Conservation (phyloP, 768 basidiomycete genomes). For the Vishniacozyma victoriae region DNA sequence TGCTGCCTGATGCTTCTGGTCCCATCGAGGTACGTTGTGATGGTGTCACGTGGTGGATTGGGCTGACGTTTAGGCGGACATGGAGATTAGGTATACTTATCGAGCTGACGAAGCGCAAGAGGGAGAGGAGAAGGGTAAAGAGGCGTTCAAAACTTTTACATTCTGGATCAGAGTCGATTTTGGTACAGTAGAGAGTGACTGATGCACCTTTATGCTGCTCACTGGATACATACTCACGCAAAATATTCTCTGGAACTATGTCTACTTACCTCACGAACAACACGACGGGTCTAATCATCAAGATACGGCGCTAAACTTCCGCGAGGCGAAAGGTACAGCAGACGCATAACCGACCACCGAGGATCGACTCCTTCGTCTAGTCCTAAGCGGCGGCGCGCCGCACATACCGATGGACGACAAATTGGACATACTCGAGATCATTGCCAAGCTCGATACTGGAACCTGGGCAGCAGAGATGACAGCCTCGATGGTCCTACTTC, state of each 20-base stretch:
- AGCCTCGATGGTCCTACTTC: too few species aligned
- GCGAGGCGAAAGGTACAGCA: too few species aligned
- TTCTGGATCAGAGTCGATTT: conserved; percentile 34
- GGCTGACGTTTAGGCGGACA: conserved; percentile 63
- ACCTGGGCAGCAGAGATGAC: too few species aligned
- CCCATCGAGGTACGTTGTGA: conserved; percentile 57
- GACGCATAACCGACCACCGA: too few species aligned
- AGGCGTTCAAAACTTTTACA: conserved; percentile 43
- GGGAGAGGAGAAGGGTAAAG: conserved; percentile 13
- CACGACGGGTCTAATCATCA: too few species aligned
- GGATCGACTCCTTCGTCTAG: too few species aligned
- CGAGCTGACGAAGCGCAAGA: conserved; percentile 64
- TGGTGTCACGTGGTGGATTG: background rate
- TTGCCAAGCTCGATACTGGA: too few species aligned
- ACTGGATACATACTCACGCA: background rate
- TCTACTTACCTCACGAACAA: conserved; percentile 1
- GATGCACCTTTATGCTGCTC: background rate
- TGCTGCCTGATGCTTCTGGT: conserved; percentile 72
- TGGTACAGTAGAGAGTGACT: conserved; percentile 17
- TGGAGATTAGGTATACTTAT: conserved; percentile 91
- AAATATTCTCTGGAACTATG: background rate
- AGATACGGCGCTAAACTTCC: too few species aligned
- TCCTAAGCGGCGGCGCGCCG: too few species aligned
- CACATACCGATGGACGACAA: too few species aligned
- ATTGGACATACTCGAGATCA: too few species aligned